A percentile compares a stretch with the other conserved stretches of the same genome.
Conservation (phyloP, 2,329 filamentous ascomycete genomes). For the Massarina eburnea region DNA sequence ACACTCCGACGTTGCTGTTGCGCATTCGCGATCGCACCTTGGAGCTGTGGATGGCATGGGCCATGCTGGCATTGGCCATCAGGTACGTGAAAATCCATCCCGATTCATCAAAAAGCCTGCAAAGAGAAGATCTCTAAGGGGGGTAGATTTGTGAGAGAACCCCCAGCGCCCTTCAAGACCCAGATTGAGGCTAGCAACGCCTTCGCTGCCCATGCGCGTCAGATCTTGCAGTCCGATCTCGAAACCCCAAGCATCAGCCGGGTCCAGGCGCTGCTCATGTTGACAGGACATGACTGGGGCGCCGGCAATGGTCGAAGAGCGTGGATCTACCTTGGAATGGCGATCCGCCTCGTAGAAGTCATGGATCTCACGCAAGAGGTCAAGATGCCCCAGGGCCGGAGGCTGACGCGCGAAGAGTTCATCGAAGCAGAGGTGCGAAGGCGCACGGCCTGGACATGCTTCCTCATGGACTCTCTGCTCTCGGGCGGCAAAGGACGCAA, state of each 20-base stretch:
- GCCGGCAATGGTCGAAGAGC: conserved; percentile 47
- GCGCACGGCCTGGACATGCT: conserved; percentile 46
- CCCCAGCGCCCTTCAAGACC: conserved; percentile 37
- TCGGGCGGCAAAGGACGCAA: conserved; percentile 46
- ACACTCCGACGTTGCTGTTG: conserved; percentile 43
- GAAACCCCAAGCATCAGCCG: conserved; percentile 43
- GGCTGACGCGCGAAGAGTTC: conserved; percentile 42
- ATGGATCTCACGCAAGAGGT: conserved; percentile 44
- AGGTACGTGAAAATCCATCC: conserved; percentile 23
- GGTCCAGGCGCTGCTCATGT: conserved; percentile 45
- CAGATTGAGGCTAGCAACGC: conserved; percentile 46
- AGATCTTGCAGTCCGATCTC: conserved; percentile 44
- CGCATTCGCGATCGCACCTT: conserved; percentile 42
- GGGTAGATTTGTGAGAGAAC: conserved; percentile 41
- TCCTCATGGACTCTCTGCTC: conserved; percentile 46
- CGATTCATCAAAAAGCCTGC: not conserved
- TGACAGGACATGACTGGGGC: conserved; percentile 51
- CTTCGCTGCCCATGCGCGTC: conserved; percentile 44
- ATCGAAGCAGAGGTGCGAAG: conserved; percentile 45
- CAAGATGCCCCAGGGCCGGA: conserved; percentile 30
- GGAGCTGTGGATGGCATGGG: conserved; percentile 45
- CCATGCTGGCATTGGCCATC: conserved; percentile 45
- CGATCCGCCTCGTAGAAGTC: conserved; percentile 44
- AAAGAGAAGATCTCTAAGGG: no score
- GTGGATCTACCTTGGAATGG: conserved; percentile 47